Evolutionary conservation across 148 eudicot genomes (phyloP).

Genomic region (Heliosperma pusillum): DNA sequence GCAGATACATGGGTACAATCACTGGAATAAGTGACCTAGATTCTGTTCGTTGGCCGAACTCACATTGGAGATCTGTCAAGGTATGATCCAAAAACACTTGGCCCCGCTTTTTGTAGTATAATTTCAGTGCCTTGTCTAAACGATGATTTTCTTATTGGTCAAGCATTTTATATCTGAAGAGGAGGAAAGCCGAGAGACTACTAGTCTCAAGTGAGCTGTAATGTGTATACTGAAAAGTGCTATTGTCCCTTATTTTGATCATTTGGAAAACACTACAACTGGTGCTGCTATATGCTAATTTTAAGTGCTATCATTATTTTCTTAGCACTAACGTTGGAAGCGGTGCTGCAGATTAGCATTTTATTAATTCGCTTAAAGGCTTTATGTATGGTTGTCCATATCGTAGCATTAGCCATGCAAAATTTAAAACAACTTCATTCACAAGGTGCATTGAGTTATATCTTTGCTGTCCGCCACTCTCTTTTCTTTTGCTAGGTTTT

Average conservation of each 20-base stretch:
- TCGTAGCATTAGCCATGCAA: no score
- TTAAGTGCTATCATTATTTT: not conserved
- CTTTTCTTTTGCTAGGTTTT: not conserved
- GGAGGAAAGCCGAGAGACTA: not conserved
- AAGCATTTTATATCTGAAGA: not conserved
- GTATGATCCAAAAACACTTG: slow-evolving; percentile 29
- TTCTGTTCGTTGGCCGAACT: slow-evolving; percentile 94
- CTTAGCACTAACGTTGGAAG: not conserved
- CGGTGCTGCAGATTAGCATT: not conserved
- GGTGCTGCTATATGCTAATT: not conserved
- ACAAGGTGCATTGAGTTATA: not conserved
- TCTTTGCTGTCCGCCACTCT: not conserved
- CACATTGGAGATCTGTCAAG: slow-evolving; percentile 99
- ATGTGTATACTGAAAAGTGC: not conserved
- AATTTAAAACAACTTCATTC: not conserved
- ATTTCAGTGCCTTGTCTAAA: not conserved
- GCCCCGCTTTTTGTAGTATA: not conserved
- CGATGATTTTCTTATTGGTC: not conserved
- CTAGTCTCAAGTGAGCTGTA: slow-evolving; percentile 6
- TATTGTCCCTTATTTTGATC: not conserved
- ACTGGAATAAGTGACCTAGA: slow-evolving; percentile 90
- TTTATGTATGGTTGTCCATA: no score
- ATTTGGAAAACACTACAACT: not conserved
- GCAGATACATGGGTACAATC: slow-evolving; percentile 98
- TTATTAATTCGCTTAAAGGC: not conserved